Conservation (phyloP, 2,329 filamentous ascomycete species). For the Nigrospora osmanthi region DNA sequence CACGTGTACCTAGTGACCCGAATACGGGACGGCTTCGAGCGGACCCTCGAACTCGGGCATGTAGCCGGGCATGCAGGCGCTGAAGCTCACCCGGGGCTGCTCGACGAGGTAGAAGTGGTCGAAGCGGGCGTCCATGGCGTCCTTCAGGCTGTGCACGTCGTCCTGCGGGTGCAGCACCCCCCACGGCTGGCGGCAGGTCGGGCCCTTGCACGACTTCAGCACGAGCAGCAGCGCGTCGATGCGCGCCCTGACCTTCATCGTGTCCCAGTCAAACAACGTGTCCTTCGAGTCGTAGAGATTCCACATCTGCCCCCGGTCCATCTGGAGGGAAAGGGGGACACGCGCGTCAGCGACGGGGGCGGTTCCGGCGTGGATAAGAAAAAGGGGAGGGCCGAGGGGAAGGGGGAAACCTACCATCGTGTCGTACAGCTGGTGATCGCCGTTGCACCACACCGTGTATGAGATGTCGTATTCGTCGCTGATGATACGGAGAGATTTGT, state of each 20-base stretch:
- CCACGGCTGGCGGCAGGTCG: constrained; percentile 49
- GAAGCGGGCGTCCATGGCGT: constrained; percentile 38
- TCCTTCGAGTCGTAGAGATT: constrained; percentile 29
- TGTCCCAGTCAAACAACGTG: background rate
- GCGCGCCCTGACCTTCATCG: constrained; percentile 32
- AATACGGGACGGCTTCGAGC: background rate
- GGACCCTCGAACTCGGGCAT: constrained; percentile 44
- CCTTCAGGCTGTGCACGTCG: constrained; percentile 38
- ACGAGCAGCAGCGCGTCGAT: constrained; percentile 53
- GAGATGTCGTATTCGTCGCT: constrained; percentile 49
- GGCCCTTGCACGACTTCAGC: constrained; percentile 51
- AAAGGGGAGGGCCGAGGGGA: background rate
- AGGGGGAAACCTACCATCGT: constrained; percentile 20
- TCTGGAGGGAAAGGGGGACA: constrained; percentile 25
- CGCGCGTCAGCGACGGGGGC: no score
- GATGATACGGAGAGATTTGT: constrained; percentile 52
- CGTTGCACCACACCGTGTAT: constrained; percentile 63
- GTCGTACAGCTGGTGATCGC: constrained; percentile 60
- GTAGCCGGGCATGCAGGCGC: constrained; percentile 48
- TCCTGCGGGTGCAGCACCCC: constrained; percentile 44
- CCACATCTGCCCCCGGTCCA: constrained; percentile 42
- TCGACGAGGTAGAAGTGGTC: constrained; percentile 44
- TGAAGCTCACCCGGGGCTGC: constrained; percentile 42
- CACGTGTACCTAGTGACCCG: no score
- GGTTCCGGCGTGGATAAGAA: no score